Percentiles rank a stretch among this genome's conserved stretches.
Evolutionary conservation across 139 green algal species (phyloP).

Genomic region (Coccomyxa sp.): DNA sequence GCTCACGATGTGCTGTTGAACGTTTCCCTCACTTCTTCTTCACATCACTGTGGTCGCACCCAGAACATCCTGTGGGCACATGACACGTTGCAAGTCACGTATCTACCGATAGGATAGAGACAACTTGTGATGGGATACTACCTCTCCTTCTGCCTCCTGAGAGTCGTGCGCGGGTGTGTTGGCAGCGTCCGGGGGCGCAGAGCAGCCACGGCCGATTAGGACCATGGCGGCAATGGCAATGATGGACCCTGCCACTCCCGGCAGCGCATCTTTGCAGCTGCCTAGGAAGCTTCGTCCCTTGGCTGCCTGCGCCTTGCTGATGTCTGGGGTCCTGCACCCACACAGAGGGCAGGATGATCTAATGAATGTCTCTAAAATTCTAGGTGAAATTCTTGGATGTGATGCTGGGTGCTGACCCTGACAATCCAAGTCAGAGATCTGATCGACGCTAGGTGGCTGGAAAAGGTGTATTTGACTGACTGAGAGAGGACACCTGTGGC

Average conservation of each 20-base stretch:
- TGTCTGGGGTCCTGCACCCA: background rate
- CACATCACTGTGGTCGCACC: background rate
- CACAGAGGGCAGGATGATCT: background rate
- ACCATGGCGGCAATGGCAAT: background rate
- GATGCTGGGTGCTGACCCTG: background rate
- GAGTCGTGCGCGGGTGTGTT: no score
- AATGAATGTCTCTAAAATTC: background rate
- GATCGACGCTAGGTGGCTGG: background rate
- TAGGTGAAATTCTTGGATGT: background rate
- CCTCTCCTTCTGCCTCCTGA: background rate
- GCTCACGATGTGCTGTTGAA: background rate
- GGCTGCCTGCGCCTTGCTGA: background rate
- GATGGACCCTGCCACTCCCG: background rate
- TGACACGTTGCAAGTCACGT: background rate
- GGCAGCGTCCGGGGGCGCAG: no score
- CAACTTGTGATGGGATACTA: background rate
- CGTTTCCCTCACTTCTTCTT: background rate
- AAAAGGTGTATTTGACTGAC: background rate
- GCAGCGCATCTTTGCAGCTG: background rate
- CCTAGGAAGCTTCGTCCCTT: background rate
- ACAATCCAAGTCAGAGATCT: background rate
- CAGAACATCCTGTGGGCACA: no score
- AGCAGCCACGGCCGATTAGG: no score
- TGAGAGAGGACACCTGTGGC: background rate
- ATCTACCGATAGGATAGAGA: background rate